Conservation (phyloP, 768 basidiomycete genomes). For the Serendipita vermifera region DNA sequence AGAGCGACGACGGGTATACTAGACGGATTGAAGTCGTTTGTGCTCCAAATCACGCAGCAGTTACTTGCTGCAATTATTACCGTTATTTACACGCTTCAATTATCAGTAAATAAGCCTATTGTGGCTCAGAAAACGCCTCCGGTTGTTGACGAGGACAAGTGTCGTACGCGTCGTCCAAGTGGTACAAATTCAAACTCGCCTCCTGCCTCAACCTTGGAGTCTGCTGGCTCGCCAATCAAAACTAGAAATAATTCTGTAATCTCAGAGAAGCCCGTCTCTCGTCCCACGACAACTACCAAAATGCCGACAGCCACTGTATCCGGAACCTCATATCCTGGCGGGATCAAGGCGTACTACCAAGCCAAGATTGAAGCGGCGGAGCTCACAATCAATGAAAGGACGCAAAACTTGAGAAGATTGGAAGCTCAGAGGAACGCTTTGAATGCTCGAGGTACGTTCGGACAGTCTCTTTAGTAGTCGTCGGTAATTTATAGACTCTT, state of each 20-base stretch:
- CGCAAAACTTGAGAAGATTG: slow-evolving; percentile 85
- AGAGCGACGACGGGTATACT: background rate
- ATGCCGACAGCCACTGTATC: slow-evolving; percentile 11
- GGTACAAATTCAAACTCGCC: background rate
- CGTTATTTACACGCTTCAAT: background rate
- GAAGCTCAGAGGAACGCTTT: slow-evolving; percentile 96
- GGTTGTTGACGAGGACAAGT: background rate
- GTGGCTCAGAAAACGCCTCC: background rate
- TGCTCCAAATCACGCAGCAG: background rate
- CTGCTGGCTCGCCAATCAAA: background rate
- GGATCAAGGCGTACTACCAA: slow-evolving; percentile 84
- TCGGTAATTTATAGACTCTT: slow-evolving; percentile 10
- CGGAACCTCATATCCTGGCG: slow-evolving; percentile 30
- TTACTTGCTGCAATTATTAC: background rate
- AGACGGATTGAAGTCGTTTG: background rate
- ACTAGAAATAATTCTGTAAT: background rate
- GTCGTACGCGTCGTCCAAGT: background rate
- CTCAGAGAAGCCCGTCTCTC: background rate
- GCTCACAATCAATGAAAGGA: slow-evolving; percentile 87
- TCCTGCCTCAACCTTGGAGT: background rate
- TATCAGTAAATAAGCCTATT: background rate
- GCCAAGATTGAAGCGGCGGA: slow-evolving; percentile 92
- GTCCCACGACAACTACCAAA: background rate
- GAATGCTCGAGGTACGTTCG: slow-evolving; percentile 68
- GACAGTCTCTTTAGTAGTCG: background rate